Percentiles rank a stretch among this genome's conserved stretches.
Conservation (phyloP, 495 filamentous ascomycete genomes). For the Aspergillus asperescens region DNA sequence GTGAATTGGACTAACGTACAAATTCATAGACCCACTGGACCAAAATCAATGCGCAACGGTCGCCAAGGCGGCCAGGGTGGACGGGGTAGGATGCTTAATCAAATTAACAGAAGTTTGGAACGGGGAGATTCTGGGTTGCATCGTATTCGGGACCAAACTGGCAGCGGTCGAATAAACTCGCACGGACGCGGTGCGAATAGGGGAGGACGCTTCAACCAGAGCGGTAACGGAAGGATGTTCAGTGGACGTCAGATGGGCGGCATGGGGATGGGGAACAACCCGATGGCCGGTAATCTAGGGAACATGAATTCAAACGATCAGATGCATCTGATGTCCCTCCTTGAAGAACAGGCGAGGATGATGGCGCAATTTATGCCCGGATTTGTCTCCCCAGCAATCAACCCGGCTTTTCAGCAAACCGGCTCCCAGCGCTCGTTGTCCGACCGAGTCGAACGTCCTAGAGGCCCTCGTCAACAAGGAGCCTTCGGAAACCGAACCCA, state of each 20-base stretch:
- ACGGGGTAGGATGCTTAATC: slow-evolving; percentile 71
- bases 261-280: slow-evolving; percentile 46
- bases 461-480: slow-evolving; percentile 36
- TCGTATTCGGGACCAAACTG: slow-evolving; percentile 66
- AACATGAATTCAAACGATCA: slow-evolving; percentile 63
- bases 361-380: slow-evolving; percentile 63
- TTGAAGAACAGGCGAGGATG: slow-evolving; percentile 84
- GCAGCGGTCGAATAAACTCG: slow-evolving; percentile 70
- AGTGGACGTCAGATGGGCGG: slow-evolving; percentile 45
- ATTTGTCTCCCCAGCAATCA: slow-evolving; percentile 45
- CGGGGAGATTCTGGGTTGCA: slow-evolving; percentile 73
- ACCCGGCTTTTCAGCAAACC: slow-evolving; percentile 49
- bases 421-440: slow-evolving; percentile 60
- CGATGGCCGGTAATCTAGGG: slow-evolving; percentile 40
- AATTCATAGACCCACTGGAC: slow-evolving; percentile 74
- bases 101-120: slow-evolving; percentile 83
- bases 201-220: slow-evolving; percentile 50
- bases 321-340: slow-evolving; percentile 74
- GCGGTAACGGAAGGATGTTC: slow-evolving; percentile 31
- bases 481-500: slow-evolving; percentile 37
- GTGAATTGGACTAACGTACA: slow-evolving; percentile 20
- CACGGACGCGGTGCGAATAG: slow-evolving; percentile 63
- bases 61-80: slow-evolving; percentile 40
- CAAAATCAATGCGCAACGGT: slow-evolving; percentile 87
- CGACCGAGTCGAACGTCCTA: slow-evolving; percentile 62